phyloP scores from a whole-genome alignment of 176 grass and related monocot genomes.

The Areca catechu region DNA sequence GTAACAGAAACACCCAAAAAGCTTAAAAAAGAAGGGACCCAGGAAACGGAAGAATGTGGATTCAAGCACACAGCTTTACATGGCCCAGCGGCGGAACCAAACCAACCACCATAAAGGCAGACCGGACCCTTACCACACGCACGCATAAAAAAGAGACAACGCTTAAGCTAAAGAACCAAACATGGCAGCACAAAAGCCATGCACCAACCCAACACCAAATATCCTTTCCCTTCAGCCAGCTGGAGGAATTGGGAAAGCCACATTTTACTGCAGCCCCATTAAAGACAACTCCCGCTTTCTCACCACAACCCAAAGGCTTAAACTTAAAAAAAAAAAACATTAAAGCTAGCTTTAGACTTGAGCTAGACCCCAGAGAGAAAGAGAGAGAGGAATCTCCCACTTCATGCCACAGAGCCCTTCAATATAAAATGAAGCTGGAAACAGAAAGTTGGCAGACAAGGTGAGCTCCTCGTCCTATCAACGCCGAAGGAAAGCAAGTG shows the following conservation, averaged over 20 bases:
- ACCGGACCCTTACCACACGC: background rate
- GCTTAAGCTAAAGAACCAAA: background rate
- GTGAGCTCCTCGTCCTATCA: background rate
- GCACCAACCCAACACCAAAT: constrained; percentile 7
- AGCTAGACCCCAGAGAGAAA: background rate
- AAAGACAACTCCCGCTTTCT: constrained; percentile 9
- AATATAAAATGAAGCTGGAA: constrained; percentile 18
- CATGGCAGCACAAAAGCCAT: constrained; percentile 16
- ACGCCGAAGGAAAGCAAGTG: constrained; percentile 8
- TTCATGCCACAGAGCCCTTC: constrained; percentile 12
- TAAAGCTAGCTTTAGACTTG: too few relatives aligned
- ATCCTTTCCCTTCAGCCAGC: constrained; percentile 1
- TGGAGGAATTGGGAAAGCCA: background rate
- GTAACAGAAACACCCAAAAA: background rate
- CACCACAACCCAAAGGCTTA: constrained; percentile 6
- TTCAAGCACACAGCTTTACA: background rate
- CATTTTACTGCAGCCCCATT: constrained; percentile 3
- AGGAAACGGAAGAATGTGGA: background rate
- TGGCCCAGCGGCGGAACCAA: background rate
- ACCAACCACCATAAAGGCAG: constrained; percentile 11
- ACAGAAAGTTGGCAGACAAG: constrained; percentile 16
- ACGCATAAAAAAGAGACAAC: constrained; percentile 1
- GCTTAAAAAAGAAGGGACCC: background rate
- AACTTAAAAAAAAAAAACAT: background rate
- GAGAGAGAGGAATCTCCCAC: background rate